Conservation (phyloP, 2,329 filamentous ascomycete species). For the Trichophyton rubrum region DNA sequence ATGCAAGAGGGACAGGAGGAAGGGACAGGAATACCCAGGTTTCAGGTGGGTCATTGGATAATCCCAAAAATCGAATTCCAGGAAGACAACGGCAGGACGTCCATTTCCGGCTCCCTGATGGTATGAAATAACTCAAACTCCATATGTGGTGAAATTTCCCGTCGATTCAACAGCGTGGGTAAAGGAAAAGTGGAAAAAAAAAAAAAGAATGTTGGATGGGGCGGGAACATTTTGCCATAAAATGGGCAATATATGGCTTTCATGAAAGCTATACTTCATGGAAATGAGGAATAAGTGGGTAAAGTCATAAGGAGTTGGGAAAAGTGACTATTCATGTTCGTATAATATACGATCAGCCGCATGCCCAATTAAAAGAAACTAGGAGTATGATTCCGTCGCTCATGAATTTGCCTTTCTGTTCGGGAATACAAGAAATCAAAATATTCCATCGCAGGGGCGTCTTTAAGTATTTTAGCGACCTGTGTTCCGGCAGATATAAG, state of each 20-base stretch:
- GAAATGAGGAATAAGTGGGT: neutral
- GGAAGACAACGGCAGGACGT: neutral
- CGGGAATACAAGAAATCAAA: constrained; percentile 69
- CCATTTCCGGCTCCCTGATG: neutral
- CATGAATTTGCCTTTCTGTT: constrained; percentile 67
- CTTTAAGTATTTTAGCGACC: constrained; percentile 76
- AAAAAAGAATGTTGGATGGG: neutral
- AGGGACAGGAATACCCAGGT: neutral
- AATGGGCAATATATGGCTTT: neutral
- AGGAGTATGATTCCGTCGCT: constrained; percentile 38
- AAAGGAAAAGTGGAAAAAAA: neutral
- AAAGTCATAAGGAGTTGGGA: neutral
- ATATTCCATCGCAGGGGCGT: constrained; percentile 70
- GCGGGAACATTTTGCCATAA: neutral
- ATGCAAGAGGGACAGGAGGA: neutral
- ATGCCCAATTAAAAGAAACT: constrained; percentile 18
- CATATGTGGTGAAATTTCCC: neutral
- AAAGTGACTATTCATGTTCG: neutral
- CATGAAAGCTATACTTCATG: constrained; percentile 2
- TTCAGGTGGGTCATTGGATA: neutral
- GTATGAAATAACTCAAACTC: neutral
- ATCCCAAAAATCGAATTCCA: neutral
- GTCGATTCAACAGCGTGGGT: neutral
- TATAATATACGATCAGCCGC: constrained; percentile 5
- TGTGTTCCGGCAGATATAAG: constrained; percentile 77